Conservation (phyloP, 441 rosid genomes). For the Populus hybrid region DNA sequence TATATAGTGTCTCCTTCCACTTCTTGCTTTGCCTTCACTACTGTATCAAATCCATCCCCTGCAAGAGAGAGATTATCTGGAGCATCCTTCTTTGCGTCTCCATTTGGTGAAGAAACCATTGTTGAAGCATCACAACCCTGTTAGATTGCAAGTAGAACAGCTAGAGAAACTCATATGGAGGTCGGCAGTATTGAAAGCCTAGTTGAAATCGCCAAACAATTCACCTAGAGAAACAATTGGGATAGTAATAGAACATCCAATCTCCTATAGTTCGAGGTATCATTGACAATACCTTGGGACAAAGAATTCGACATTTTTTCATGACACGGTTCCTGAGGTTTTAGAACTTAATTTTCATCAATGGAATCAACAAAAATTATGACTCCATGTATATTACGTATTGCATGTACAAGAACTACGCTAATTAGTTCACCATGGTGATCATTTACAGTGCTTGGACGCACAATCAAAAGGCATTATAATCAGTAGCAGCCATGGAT, state of each 20-base stretch:
- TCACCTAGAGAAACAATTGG: too few relatives aligned
- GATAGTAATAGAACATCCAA: too few relatives aligned
- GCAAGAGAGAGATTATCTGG: constrained; percentile 41
- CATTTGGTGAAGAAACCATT: constrained; percentile 49
- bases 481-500: not conserved
- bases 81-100: constrained; percentile 66
- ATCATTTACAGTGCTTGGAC: not conserved
- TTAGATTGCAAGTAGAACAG: not conserved
- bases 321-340: too few relatives aligned
- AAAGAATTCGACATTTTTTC: too few relatives aligned
- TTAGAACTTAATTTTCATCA: too few relatives aligned
- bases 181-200: too few relatives aligned
- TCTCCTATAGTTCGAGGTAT: too few relatives aligned
- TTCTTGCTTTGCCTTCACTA: constrained; percentile 65
- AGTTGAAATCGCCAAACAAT: too few relatives aligned
- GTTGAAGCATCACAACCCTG: constrained; percentile 82
- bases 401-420: not conserved
- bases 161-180: too few relatives aligned
- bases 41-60: constrained; percentile 70
- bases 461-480: not conserved
- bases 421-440: not conserved
- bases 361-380: too few relatives aligned
- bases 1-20: not conserved
- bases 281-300: too few relatives aligned
- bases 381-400: not conserved